Conservation (phyloP, 768 basidiomycete species). For the Suillus americanus region DNA sequence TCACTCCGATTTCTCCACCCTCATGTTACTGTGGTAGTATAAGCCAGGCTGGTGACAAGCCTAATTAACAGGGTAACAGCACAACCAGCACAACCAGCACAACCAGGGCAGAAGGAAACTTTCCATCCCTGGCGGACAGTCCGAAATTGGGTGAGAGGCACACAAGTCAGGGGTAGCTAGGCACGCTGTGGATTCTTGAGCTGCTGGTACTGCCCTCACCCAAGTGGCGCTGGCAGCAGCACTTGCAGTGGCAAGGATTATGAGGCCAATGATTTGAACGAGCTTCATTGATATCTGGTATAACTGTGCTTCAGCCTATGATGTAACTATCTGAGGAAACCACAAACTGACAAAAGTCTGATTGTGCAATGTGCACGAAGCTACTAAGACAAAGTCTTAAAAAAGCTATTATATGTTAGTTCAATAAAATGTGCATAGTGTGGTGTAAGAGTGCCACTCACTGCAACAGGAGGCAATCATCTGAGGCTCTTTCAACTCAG, state of each 20-base stretch:
- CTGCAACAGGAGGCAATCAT: background rate
- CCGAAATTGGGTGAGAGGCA: too few relatives aligned
- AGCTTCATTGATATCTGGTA: background rate
- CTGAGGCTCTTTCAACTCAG: background rate
- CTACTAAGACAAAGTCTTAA: background rate
- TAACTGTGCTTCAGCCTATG: background rate
- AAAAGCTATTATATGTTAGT: background rate
- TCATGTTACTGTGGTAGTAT: too few relatives aligned
- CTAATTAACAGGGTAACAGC: too few relatives aligned
- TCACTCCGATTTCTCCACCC: too few relatives aligned
- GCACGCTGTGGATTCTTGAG: too few relatives aligned
- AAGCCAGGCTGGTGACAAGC: too few relatives aligned
- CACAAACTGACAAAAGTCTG: background rate
- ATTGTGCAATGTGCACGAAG: background rate
- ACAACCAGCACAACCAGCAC: too few relatives aligned
- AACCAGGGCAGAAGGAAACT: too few relatives aligned
- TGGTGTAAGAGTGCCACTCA: background rate
- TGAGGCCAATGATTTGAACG: background rate
- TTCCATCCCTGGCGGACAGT: too few relatives aligned
- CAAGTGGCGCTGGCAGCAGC: too few relatives aligned
- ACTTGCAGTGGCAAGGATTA: conserved; percentile 29
- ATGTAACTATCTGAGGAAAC: background rate
- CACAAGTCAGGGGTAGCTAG: too few relatives aligned
- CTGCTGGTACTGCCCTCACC: too few relatives aligned
- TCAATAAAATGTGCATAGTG: background rate